Conservation (phyloP, 2,329 filamentous ascomycete species). For the Dactylellina drechsleri region DNA sequence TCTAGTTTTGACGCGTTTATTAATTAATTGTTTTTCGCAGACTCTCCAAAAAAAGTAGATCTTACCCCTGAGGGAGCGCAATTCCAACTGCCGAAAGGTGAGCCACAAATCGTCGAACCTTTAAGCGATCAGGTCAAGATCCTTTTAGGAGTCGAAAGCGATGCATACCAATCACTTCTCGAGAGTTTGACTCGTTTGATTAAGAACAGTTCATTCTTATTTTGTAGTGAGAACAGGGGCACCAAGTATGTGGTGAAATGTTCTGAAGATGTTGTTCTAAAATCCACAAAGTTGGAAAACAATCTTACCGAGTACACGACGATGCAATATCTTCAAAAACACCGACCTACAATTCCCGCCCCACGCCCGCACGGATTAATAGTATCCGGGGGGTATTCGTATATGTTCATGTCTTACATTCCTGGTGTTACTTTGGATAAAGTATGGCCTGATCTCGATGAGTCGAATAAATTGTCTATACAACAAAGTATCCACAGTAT, state of each 20-base stretch:
- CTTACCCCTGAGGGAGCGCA: constrained; percentile 14
- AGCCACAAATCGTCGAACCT: constrained; percentile 19
- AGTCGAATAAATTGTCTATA: constrained; percentile 24
- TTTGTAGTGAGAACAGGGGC: constrained; percentile 10
- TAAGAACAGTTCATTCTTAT: constrained; percentile 25
- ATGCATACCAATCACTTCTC: constrained; percentile 18
- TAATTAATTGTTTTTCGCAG: constrained; percentile 23
- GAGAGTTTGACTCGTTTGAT: constrained; percentile 16
- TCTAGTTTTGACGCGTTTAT: constrained; percentile 9
- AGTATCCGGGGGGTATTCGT: constrained; percentile 27
- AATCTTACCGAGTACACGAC: constrained; percentile 30
- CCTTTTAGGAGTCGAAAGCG: constrained; percentile 12
- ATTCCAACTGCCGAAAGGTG: constrained; percentile 20
- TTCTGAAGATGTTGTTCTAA: constrained; percentile 36
- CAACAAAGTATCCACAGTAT: constrained; percentile 29
- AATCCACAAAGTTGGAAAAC: constrained; percentile 26
- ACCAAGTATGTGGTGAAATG: constrained; percentile 37
- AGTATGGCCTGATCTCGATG: constrained; percentile 28
- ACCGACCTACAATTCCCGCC: constrained; percentile 26
- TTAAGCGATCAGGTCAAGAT: constrained; percentile 25
- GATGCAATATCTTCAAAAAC: constrained; percentile 30
- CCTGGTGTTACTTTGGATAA: constrained; percentile 36
- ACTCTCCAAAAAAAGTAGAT: constrained; percentile 19
- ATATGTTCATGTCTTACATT: constrained; percentile 40
- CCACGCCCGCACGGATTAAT: constrained; percentile 29